Conservation (phyloP, 2,329 filamentous ascomycete genomes). For the Bisporella sp. region DNA sequence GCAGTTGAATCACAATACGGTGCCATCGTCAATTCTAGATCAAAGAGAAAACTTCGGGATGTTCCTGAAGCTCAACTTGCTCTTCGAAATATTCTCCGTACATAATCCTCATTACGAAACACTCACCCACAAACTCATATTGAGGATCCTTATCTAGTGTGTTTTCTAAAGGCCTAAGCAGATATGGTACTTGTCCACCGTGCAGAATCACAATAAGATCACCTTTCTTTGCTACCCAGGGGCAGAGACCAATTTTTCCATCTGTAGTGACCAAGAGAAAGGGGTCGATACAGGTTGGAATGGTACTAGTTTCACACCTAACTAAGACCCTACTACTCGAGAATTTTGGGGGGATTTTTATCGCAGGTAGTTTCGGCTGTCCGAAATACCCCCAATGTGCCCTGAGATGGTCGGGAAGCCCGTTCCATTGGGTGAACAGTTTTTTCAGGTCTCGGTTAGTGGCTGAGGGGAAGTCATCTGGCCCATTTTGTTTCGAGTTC, state of each 20-base stretch:
- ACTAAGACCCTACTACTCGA: not conserved
- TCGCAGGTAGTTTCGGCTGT: not conserved
- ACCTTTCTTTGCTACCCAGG: conserved; percentile 1
- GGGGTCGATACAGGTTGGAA: not conserved
- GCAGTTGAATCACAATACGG: too few relatives aligned
- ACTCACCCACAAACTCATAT: conserved; percentile 20
- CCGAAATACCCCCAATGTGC: too few relatives aligned
- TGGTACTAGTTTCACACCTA: not conserved
- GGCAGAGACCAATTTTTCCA: conserved; percentile 2
- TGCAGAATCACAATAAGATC: conserved; percentile 10
- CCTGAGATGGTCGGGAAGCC: too few relatives aligned
- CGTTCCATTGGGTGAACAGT: not conserved
- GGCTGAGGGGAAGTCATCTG: not conserved
- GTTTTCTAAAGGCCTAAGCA: conserved; percentile 2
- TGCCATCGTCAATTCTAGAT: not conserved
- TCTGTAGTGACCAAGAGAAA: not conserved
- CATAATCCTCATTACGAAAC: conserved; percentile 20
- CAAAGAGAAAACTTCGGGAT: not conserved
- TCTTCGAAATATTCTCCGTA: conserved; percentile 16
- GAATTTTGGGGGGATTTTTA: not conserved
- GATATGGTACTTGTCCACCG: conserved; percentile 9
- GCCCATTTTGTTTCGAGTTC: not conserved
- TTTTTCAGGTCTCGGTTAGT: not conserved
- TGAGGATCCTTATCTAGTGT: not conserved
- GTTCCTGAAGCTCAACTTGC: not conserved